Percentiles rank a stretch among this genome's conserved stretches.
phyloP scores from a whole-genome alignment of 176 grass and related monocot species.

The Tillandsia fasciculata region DNA sequence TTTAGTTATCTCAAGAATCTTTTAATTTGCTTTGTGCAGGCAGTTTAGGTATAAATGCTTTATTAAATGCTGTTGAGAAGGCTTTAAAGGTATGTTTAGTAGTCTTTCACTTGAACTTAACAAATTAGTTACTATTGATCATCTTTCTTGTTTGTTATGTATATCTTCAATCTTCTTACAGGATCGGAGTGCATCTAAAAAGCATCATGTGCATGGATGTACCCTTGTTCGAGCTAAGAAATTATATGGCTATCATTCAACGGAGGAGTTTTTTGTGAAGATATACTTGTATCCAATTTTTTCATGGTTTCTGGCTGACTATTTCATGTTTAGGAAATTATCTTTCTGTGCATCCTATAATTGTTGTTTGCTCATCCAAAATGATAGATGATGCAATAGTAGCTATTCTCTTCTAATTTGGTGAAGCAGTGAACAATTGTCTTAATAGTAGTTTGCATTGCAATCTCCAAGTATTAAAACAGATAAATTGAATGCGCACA shows the following conservation, averaged over 20 bases:
- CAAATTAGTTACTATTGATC: constrained; percentile 20
- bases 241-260: constrained; percentile 72
- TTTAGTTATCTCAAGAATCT: not conserved
- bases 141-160: constrained; percentile 14
- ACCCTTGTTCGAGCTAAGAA: constrained; percentile 88
- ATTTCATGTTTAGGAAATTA: not conserved
- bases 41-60: constrained; percentile 49
- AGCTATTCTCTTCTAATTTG: not conserved
- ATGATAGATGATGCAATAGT: not conserved
- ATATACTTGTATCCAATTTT: constrained; percentile 82
- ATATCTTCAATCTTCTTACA: constrained; percentile 30
- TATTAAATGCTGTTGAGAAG: constrained; percentile 79
- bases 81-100: constrained; percentile 56
- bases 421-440: not conserved
- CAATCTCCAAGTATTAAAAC: too few relatives aligned
- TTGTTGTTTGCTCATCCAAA: not conserved
- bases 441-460: too few relatives aligned
- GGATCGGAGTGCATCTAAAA: constrained; percentile 49
- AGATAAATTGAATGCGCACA: too few relatives aligned
- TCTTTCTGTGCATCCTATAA: not conserved
- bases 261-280: constrained; percentile 78
- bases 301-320: constrained; percentile 6
- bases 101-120: not conserved
- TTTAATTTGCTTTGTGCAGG: constrained; percentile 34
- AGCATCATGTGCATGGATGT: constrained; percentile 80